A percentile compares a stretch with the other conserved stretches of the same genome.
phyloP scores from a whole-genome alignment of 371 early-diverging fungal species.

The Saksenaea oblongispora region DNA sequence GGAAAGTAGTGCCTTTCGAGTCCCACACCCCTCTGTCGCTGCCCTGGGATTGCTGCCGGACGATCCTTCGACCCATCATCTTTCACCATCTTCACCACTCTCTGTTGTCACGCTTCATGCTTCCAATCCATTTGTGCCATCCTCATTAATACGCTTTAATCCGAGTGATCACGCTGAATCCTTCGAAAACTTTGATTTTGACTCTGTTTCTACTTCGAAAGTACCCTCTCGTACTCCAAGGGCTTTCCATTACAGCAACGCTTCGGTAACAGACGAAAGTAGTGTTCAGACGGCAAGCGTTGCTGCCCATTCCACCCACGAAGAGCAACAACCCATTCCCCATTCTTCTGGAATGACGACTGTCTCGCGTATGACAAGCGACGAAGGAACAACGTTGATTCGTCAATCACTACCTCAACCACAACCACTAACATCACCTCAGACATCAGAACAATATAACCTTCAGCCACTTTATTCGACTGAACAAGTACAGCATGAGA shows the following conservation, averaged over 20 bases:
- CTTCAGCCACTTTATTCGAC: background rate
- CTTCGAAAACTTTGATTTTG: slow-evolving; percentile 18
- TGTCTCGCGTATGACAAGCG: slow-evolving; percentile 19
- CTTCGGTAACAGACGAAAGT: slow-evolving; percentile 5
- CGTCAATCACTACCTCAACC: slow-evolving; percentile 4
- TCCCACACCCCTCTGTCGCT: background rate
- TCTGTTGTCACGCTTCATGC: background rate
- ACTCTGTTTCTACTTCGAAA: background rate
- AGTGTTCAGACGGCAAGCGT: slow-evolving; percentile 9
- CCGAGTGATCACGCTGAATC: slow-evolving; percentile 13
- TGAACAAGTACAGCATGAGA: background rate
- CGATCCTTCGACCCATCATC: background rate
- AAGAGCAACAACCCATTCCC: slow-evolving; percentile 12
- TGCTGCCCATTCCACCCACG: slow-evolving; percentile 5
- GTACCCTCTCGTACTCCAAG: background rate
- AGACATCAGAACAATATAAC: slow-evolving; percentile 1
- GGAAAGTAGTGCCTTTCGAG: background rate
- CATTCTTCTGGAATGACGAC: slow-evolving; percentile 19
- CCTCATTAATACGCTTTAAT: slow-evolving; percentile 17
- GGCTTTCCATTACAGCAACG: slow-evolving; percentile 4
- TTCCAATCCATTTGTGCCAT: slow-evolving; percentile 7
- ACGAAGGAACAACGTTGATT: slow-evolving; percentile 20
- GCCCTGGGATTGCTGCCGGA: background rate
- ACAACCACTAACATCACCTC: background rate
- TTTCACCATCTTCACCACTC: background rate